These are phyloP conservation scores for Pyrus bretschneideri DNA, from an alignment of 306 rosid genomes.

Conservation along the genomic window DNA sequence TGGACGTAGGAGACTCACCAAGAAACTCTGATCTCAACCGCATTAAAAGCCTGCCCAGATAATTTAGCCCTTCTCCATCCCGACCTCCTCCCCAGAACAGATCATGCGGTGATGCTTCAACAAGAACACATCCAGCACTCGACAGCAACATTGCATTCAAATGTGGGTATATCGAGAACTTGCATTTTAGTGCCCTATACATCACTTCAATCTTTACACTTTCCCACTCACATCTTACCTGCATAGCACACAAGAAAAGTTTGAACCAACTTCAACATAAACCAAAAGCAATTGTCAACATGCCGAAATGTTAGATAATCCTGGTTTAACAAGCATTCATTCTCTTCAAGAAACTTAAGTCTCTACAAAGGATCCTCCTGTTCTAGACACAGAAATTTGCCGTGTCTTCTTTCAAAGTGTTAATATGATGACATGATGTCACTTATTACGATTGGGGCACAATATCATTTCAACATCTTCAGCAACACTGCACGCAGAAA, in stretches of 20 bases:
- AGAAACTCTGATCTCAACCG: conserved; percentile 82
- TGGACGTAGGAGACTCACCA: conserved; percentile 35
- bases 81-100: conserved; percentile 97
- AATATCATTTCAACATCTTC: too few species aligned
- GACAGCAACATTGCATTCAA: conserved; percentile 73
- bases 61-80: conserved; percentile 86
- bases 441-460: too few species aligned
- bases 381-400: too few species aligned
- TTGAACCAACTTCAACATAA: not conserved
- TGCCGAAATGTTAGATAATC: not conserved
- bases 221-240: conserved; percentile 86
- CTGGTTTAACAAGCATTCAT: not conserved
- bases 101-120: conserved; percentile 90
- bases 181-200: conserved; percentile 78
- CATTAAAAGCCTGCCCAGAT: conserved; percentile 84
- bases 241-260: conserved; percentile 12
- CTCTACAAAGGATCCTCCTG: too few species aligned
- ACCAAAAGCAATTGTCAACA: not conserved
- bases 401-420: too few species aligned
- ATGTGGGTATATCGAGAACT: conserved; percentile 77
- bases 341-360: too few species aligned
- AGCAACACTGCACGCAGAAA: not conserved
- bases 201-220: conserved; percentile 69
- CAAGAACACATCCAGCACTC: conserved; percentile 76
- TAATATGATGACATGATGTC: too few species aligned